These are phyloP conservation scores for Syzygium oleosum DNA, from an alignment of 345 rosid genomes.

Conservation along the genomic window DNA sequence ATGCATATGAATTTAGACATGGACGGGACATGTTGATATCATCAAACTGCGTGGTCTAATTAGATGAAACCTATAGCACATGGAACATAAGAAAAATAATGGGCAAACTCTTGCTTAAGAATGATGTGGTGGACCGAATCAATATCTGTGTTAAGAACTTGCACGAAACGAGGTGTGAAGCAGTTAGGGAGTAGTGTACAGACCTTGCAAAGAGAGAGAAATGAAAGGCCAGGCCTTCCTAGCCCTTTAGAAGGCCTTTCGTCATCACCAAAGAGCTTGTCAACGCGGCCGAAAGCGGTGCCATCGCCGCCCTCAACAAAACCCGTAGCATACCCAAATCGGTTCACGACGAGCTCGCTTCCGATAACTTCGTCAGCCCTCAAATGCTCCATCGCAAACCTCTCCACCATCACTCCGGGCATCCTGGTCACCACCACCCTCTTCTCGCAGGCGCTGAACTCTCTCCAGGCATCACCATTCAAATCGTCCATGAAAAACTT, in stretches of 20 bases:
- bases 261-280: constrained; percentile 31
- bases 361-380: constrained; percentile 75
- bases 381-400: constrained; percentile 68
- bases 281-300: constrained; percentile 18
- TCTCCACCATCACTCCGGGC: constrained; percentile 78
- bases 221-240: constrained; percentile 28
- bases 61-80: no score
- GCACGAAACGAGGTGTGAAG: not conserved
- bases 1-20: not conserved
- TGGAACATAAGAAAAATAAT: no score
- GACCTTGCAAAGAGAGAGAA: constrained; percentile 63
- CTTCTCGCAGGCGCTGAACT: constrained; percentile 42
- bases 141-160: not conserved
- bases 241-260: constrained; percentile 46
- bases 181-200: not conserved
- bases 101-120: no score
- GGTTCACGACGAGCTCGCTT: constrained; percentile 46
- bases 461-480: constrained; percentile 62
- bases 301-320: constrained; percentile 18
- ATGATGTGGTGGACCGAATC: no score
- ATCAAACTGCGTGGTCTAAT: not conserved
- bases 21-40: not conserved
- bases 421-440: constrained; percentile 65
- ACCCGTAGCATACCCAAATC: constrained; percentile 68
- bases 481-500: constrained; percentile 83